These are phyloP conservation scores for Prunus yedoensis DNA, from an alignment of 331 rosid genomes.

Conservation along the genomic window DNA sequence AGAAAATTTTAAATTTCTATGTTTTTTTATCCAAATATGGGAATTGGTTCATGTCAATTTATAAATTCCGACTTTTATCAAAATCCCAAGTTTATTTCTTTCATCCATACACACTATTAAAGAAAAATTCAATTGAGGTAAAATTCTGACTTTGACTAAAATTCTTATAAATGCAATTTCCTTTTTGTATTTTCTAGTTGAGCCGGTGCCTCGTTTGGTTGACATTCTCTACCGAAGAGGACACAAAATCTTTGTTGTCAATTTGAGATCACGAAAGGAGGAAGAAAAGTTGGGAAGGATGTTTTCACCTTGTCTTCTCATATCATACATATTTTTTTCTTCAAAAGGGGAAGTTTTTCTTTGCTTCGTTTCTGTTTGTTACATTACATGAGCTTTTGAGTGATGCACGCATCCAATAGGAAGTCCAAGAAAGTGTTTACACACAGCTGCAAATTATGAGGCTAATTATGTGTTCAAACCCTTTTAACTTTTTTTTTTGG, in stretches of 20 bases:
- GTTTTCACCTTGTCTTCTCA: conserved; percentile 35
- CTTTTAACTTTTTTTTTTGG: conserved; percentile 17
- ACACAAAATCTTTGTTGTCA: conserved; percentile 22
- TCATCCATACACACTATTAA: too few species aligned
- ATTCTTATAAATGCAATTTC: neutral
- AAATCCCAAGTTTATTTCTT: too few species aligned
- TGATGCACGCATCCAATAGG: conserved; percentile 37
- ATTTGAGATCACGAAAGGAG: conserved; percentile 22
- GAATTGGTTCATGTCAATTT: too few species aligned
- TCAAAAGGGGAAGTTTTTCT: too few species aligned
- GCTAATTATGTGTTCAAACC: conserved; percentile 46
- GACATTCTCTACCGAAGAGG: conserved; percentile 19
- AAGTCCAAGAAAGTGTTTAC: conserved; percentile 42
- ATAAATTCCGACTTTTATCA: too few species aligned
- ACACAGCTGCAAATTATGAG: conserved; percentile 32
- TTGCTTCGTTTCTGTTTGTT: too few species aligned
- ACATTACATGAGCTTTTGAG: conserved; percentile 9
- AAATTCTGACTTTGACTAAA: neutral
- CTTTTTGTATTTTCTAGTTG: neutral
- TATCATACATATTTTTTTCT: too few species aligned
- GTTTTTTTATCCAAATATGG: too few species aligned
- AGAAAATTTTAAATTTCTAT: too few species aligned
- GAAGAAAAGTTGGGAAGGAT: conserved; percentile 30
- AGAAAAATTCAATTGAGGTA: neutral
- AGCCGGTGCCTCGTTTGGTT: conserved; percentile 16